These are phyloP conservation scores for Hortaea sp. DNA, from an alignment of 2,329 filamentous ascomycete genomes.

Conservation along the genomic window DNA sequence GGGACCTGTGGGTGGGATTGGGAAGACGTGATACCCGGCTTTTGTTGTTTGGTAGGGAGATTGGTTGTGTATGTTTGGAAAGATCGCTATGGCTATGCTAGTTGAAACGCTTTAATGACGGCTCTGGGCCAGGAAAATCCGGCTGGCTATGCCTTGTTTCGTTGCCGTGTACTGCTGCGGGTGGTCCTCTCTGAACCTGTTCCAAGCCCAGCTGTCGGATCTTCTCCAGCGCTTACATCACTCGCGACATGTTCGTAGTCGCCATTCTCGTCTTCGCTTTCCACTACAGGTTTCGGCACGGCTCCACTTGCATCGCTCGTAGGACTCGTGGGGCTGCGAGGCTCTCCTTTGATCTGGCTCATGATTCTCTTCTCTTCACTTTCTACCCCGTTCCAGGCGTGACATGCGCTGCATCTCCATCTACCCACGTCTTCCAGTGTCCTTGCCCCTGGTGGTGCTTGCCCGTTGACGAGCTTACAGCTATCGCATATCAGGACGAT, in stretches of 20 bases:
- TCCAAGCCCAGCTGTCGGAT: constrained; percentile 2
- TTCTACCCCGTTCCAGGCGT: constrained; percentile 68
- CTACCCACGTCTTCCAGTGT: constrained; percentile 67
- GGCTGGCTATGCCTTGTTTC: constrained; percentile 22
- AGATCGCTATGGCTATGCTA: no score
- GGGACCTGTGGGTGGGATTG: neutral
- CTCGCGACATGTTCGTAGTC: constrained; percentile 4
- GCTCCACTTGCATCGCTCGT: constrained; percentile 1
- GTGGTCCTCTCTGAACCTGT: constrained; percentile 28
- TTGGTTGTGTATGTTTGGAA: no score
- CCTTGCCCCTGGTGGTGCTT: constrained; percentile 79
- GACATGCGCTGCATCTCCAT: constrained; percentile 86
- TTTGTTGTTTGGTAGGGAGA: neutral
- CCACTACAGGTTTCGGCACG: neutral
- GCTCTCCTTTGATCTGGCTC: constrained; percentile 42
- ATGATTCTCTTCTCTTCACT: constrained; percentile 66
- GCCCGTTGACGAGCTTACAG: constrained; percentile 87
- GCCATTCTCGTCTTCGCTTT: constrained; percentile 1
- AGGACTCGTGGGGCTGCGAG: constrained; percentile 1
- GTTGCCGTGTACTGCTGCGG: constrained; percentile 32
- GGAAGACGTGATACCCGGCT: constrained; percentile 1
- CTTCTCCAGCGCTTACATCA: constrained; percentile 14
- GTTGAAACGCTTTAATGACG: no score
- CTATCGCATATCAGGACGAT: constrained; percentile 73
- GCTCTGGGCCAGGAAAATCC: no score